phyloP scores from a whole-genome alignment of 2,329 filamentous ascomycete genomes.

The Penicillium sp. region DNA sequence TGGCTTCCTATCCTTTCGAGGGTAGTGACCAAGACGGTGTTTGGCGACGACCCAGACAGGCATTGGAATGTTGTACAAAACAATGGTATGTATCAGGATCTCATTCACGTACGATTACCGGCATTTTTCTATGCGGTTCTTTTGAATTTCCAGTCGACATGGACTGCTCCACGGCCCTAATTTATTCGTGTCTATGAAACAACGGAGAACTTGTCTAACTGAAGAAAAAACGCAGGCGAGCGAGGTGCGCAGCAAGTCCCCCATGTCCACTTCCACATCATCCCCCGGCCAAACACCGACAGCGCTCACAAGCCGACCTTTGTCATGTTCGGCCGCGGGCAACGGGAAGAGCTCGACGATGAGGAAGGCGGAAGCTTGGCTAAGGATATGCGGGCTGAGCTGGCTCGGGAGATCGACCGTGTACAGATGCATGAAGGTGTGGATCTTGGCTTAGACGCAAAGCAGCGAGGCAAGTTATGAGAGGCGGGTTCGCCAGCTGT shows the following conservation, averaged over 20 bases:
- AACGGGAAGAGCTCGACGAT: conserved; percentile 48
- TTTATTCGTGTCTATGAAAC: not conserved
- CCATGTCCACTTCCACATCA: conserved; percentile 92
- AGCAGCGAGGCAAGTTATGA: conserved; percentile 24
- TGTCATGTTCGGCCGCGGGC: conserved; percentile 49
- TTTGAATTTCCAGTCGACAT: conserved; percentile 2
- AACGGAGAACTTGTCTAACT: conserved; percentile 4
- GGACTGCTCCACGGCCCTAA: conserved; percentile 1
- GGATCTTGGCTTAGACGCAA: conserved; percentile 26
- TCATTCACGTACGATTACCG: no score
- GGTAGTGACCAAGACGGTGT: conserved; percentile 68
- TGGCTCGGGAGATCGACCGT: conserved; percentile 37
- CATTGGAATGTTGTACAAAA: conserved; percentile 99
- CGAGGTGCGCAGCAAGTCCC: conserved; percentile 88
- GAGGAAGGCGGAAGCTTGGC: conserved; percentile 44
- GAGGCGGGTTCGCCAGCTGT: not conserved
- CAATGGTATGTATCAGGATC: conserved; percentile 66
- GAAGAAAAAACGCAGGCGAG: conserved; percentile 52
- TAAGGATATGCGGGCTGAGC: conserved; percentile 35
- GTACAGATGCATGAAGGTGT: conserved; percentile 39
- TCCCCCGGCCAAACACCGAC: conserved; percentile 65
- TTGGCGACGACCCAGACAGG: conserved; percentile 41
- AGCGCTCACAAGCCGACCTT: conserved; percentile 32
- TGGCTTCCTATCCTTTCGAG: conserved; percentile 58
- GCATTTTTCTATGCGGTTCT: no score